Evolutionary conservation across 169 alveolate species (phyloP).

Genomic region (Amoebophrya sp.): DNA sequence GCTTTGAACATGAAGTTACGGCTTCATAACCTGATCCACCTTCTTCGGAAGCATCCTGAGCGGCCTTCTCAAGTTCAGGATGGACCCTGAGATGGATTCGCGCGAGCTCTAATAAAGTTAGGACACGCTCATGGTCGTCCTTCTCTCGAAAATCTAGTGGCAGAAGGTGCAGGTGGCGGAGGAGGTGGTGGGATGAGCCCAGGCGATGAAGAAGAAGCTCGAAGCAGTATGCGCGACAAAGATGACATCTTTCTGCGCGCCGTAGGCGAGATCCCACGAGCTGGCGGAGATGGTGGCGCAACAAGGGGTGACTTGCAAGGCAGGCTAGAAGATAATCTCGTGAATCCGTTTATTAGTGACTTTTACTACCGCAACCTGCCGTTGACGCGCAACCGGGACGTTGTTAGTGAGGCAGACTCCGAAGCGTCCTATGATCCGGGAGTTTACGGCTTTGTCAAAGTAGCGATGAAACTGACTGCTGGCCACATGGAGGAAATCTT

Average conservation of each 20-base stretch:
- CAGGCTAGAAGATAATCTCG: background rate
- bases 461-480: background rate
- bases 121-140: conserved; percentile 7
- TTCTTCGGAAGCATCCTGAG: no score
- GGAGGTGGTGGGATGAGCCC: background rate
- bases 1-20: background rate
- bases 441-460: background rate
- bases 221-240: background rate
- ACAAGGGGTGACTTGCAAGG: background rate
- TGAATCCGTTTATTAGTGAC: background rate
- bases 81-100: no score
- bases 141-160: no score
- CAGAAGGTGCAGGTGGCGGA: no score
- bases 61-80: no score
- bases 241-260: conserved; percentile 17
- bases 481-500: background rate
- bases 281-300: background rate
- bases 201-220: background rate
- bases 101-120: no score
- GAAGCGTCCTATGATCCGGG: background rate
- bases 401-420: background rate
- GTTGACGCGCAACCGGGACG: background rate
- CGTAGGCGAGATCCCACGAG: background rate
- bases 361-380: background rate
- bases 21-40: no score